Base-by-base conservation (phyloP, 805 yeast genomes). In the Clavispora santaluciae region DNA sequence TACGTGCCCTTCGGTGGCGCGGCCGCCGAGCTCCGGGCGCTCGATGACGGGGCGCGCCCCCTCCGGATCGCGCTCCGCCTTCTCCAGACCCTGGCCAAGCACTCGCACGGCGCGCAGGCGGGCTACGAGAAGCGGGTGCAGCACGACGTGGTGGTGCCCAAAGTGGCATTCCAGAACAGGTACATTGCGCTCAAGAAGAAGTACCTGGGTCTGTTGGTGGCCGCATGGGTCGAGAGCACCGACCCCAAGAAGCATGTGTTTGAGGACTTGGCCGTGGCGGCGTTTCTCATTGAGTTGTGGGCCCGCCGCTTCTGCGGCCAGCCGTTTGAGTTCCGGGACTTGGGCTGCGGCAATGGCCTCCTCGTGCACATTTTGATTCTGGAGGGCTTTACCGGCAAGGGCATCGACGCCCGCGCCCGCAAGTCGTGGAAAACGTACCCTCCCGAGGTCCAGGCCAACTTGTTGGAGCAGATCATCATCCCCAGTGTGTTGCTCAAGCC, bases 181-280 rank as follows among this genome's bases (percentile, higher is more conserved):
- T 91, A 91, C 59, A 81, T 87, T 21, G 68, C 76, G 16, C 69
- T 91, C 54, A 91, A 91, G 62, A 86, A 84, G 59, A 85, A 82
- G 60, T 85, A 90, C 59, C 87, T 95, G 0, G 77, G 81, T 21
- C 61, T 66, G 13, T 64, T 91, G 36, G 89, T 89, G 10, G 86
- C 81, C 30, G 75, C 73, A 48, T 91, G 98, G 98, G 79, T 74
- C n/a, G 98, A 91, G 62, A 80, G 83, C 22, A 91, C 98, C 2
- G 97, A 91, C 61, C 97, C 97, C 3, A 77, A 83, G 51, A 91
- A 91, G 59, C 98, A 91, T 64, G 97, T 91, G 0, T 91, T 90
- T 65, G 98, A 91, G 67, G 98, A 91, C 59, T 76, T 91, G 39
- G 95, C 96, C 3, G 90, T 91, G 51, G 97, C 97, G 1, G 95